Evolutionary conservation across 768 basidiomycete genomes (phyloP).

Genomic region (Leccinum pellstonianum): DNA sequence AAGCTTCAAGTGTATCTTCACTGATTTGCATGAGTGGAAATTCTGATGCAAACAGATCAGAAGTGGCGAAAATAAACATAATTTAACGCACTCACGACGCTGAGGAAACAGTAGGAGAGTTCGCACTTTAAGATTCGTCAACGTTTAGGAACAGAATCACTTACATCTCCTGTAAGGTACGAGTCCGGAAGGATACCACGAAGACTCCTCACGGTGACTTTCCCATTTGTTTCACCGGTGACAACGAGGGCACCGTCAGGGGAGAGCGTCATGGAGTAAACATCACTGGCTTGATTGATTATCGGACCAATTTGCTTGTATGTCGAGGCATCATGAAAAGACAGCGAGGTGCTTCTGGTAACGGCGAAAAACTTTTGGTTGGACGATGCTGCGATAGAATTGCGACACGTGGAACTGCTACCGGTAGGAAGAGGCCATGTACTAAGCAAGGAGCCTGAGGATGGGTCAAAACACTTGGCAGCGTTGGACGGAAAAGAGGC

Average conservation of each 20-base stretch:
- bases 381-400: not conserved
- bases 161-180: not conserved
- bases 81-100: not conserved
- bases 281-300: not conserved
- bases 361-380: not conserved
- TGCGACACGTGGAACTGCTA: fast-evolving
- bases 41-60: not conserved
- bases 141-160: not conserved
- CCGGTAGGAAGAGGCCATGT: not conserved
- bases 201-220: not conserved
- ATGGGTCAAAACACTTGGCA: not conserved
- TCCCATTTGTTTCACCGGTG: not conserved
- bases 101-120: too few relatives aligned
- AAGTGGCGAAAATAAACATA: fast-evolving
- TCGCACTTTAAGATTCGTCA: not conserved
- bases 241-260: not conserved
- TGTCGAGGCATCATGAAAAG: not conserved
- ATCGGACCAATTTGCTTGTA: not conserved
- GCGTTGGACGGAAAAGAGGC: not conserved
- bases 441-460: not conserved
- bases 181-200: not conserved
- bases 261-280: slow-evolving; percentile 1
- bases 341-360: not conserved
- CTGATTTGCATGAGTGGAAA: not conserved
- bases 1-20: not conserved